phyloP scores from a whole-genome alignment of 257 asterid species.

The Solanum infundibuliforme region DNA sequence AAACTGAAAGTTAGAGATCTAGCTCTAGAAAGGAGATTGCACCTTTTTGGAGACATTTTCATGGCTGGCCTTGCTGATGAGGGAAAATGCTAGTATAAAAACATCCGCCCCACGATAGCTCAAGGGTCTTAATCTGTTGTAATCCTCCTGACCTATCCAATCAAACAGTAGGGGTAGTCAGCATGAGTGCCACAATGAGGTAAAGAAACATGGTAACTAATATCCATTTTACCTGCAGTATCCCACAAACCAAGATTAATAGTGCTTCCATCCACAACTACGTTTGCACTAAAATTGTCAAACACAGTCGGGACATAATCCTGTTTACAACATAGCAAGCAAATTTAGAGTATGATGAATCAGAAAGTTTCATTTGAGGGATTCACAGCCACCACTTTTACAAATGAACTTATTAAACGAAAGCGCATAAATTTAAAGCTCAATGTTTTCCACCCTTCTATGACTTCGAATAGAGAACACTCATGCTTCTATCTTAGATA shows the following conservation, averaged over 20 bases:
- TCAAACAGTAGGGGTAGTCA: background rate
- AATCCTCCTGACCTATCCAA: conserved; percentile 77
- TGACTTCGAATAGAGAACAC: background rate
- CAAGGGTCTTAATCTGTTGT: conserved; percentile 73
- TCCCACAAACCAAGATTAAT: conserved; percentile 82
- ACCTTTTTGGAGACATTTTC: conserved; percentile 78
- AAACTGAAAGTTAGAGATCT: background rate
- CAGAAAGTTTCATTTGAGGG: background rate
- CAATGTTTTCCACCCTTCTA: background rate
- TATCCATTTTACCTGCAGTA: conserved; percentile 56
- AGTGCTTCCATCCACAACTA: conserved; percentile 74
- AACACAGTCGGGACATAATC: conserved; percentile 92
- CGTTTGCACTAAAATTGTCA: conserved; percentile 87
- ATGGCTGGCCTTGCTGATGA: conserved; percentile 84
- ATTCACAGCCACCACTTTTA: background rate
- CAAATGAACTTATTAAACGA: background rate
- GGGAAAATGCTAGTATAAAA: conserved; percentile 83
- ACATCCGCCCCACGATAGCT: conserved; percentile 96
- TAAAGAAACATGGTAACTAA: background rate
- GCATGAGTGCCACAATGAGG: conserved; percentile 1
- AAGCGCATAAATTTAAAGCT: background rate
- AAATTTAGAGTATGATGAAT: background rate
- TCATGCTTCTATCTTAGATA: background rate
- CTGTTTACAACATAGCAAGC: conserved; percentile 15
- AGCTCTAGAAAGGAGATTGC: background rate